A percentile compares a stretch with the other conserved stretches of the same genome.
phyloP scores from a whole-genome alignment of 148 eudicot species.

The Chenopodium formosanum region DNA sequence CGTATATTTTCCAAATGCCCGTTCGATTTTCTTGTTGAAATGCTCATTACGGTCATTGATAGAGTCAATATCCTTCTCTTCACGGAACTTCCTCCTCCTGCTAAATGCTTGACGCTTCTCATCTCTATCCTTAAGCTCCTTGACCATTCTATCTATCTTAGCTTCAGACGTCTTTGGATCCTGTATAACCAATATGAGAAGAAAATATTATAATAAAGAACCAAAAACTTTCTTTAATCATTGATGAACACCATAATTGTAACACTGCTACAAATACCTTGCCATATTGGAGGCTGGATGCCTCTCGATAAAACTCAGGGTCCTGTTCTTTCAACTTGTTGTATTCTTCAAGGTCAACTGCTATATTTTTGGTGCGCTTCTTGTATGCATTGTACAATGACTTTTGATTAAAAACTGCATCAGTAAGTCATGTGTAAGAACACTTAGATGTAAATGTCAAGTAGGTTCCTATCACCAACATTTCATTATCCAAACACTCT shows the following conservation, averaged over 20 bases:
- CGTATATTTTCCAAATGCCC: slow-evolving; percentile 93
- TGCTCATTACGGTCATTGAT: slow-evolving; percentile 98
- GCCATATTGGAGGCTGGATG: slow-evolving; percentile 97
- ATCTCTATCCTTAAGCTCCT: slow-evolving; percentile 89
- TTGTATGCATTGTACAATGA: slow-evolving; percentile 85
- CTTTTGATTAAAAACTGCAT: slow-evolving; percentile 88
- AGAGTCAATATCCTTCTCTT: slow-evolving; percentile 92
- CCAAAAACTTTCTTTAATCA: neutral
- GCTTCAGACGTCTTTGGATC: slow-evolving; percentile 73
- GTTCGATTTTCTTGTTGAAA: slow-evolving; percentile 96
- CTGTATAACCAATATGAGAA: slow-evolving; percentile 33
- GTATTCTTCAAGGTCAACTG: slow-evolving; percentile 74
- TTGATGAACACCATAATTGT: neutral
- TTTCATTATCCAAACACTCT: neutral
- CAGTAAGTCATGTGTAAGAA: neutral
- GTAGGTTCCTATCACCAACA: neutral
- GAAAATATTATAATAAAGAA: neutral
- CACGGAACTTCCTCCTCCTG: slow-evolving; percentile 81
- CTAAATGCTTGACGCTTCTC: slow-evolving; percentile 78
- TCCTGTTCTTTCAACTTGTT: slow-evolving; percentile 83
- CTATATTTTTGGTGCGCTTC: slow-evolving; percentile 79
- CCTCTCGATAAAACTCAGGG: slow-evolving; percentile 94
- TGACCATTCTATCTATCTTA: slow-evolving; percentile 75
- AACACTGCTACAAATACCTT: slow-evolving; percentile 45
- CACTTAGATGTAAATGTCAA: neutral